These are phyloP conservation scores for Nakaseomyces nivariensis DNA, from an alignment of 1,139 yeast genomes.

Conservation along the genomic window DNA sequence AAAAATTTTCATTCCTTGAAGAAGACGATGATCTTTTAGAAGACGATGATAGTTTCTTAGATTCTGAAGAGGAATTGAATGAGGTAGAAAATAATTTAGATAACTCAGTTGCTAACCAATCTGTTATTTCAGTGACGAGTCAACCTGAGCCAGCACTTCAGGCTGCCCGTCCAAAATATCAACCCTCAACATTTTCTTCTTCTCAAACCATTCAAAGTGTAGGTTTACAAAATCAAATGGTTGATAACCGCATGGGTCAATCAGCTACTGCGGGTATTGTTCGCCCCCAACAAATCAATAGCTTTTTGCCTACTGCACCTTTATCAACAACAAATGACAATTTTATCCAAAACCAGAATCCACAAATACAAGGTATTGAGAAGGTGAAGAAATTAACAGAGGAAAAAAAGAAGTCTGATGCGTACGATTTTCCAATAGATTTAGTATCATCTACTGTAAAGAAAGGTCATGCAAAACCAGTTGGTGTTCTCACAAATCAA, in stretches of 20 bases:
- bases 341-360: background rate
- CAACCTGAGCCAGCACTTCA: background rate
- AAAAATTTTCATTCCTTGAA: constrained; percentile 23
- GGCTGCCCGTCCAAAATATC: background rate
- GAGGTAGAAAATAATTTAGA: background rate
- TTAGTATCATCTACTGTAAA: constrained; percentile 36
- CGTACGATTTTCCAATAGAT: constrained; percentile 69
- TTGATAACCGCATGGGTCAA: background rate
- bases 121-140: background rate
- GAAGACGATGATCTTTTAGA: constrained; percentile 25
- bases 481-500: constrained; percentile 19
- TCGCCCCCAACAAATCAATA: constrained; percentile 7
- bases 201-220: background rate
- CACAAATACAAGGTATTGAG: constrained; percentile 11
- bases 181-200: background rate
- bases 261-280: constrained; percentile 5
- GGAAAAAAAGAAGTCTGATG: constrained; percentile 54
- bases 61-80: constrained; percentile 16
- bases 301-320: background rate
- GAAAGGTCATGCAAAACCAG: constrained; percentile 31
- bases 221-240: background rate
- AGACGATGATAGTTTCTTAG: constrained; percentile 25
- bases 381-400: constrained; percentile 33
- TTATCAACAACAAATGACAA: background rate
- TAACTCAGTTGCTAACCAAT: background rate